Conservation (phyloP, 352 stramenopile genomes). For the Ochromonadaceae sp. region DNA sequence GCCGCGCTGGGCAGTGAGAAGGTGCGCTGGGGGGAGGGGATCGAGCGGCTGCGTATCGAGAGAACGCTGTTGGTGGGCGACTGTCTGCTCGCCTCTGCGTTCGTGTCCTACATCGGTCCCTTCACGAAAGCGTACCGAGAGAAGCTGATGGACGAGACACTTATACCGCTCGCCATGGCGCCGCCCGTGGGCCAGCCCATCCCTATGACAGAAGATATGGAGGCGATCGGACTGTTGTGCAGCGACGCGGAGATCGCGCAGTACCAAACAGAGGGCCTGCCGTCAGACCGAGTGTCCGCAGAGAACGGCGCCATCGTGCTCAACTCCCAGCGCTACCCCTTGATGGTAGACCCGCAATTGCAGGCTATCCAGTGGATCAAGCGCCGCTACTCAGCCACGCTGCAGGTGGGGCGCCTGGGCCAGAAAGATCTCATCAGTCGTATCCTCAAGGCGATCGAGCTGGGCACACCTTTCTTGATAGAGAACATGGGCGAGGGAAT, state of each 20-base stretch:
- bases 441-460: constrained; percentile 55
- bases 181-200: background rate
- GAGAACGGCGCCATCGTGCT: constrained; percentile 71
- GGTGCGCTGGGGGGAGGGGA: constrained; percentile 70
- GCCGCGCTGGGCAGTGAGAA: constrained; percentile 79
- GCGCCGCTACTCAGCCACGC: constrained; percentile 17
- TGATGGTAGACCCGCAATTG: constrained; percentile 72
- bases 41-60: constrained; percentile 64
- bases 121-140: constrained; percentile 81
- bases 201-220: constrained; percentile 28
- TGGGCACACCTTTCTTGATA: constrained; percentile 54
- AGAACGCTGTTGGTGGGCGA: constrained; percentile 72
- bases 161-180: constrained; percentile 32
- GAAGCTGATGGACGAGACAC: constrained; percentile 39
- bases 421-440: constrained; percentile 50
- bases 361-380: constrained; percentile 40
- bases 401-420: constrained; percentile 61
- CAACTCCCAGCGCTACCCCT: constrained; percentile 53
- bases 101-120: constrained; percentile 80
- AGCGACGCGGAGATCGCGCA: constrained; percentile 55
- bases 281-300: constrained; percentile 63
- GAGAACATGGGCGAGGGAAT: constrained; percentile 70
- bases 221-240: constrained; percentile 50
- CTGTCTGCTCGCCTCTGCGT: constrained; percentile 65
- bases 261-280: constrained; percentile 59